Base-by-base conservation (phyloP, 2,329 filamentous ascomycete species). In the Curvularia spicifera region DNA sequence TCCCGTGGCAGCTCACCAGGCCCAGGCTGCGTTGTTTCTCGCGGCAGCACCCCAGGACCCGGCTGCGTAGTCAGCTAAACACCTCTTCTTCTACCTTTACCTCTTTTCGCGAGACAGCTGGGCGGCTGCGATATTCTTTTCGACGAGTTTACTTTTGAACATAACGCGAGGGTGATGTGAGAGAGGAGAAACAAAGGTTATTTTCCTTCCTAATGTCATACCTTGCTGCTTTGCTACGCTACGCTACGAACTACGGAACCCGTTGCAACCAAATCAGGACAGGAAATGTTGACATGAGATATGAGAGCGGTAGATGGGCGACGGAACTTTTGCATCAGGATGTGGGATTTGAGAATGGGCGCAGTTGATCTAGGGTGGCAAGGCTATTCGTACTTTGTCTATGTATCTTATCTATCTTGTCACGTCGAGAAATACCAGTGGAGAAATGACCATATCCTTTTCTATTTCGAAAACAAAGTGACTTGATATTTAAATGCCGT, bases 11-110 rank as follows among this genome's bases (percentile, higher is more conserved):
- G 22, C 2, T 10, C 37, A 7, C 8, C 33, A 9, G 46, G 47
- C 1, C 22, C 33, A 6, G 47, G 47, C 3, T 50, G 47, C 35
- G 37, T 22, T 13, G 15, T 49, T 0, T 49, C 47, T 39, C 46
- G 33, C 9, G 46, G 46, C 12, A 20, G 26, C 3, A n/a, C 35
- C 31, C 15, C 31, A 0, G 46, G 46, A 1, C 46, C 46, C 2
- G 46, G 46, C 4, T 49, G 46, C 46, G 35, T 29, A 15, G 35
- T 48, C 31, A 24, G 31, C 22, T 49, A 49, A 49, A 26, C 31
- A 20, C 22, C 4, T 20, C 22, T 18, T n/a, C 46, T 12, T 31
- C 29, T 31, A 28, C 26, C 8, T 28, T 28, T 28, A 28, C 26
- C 29, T 31, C 29, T 31, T 22, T 20, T 47, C 18, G 18, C 10